Base-by-base conservation (phyloP, 2,329 filamentous ascomycete species). In the Tolypocladium ophioglossoides region DNA sequence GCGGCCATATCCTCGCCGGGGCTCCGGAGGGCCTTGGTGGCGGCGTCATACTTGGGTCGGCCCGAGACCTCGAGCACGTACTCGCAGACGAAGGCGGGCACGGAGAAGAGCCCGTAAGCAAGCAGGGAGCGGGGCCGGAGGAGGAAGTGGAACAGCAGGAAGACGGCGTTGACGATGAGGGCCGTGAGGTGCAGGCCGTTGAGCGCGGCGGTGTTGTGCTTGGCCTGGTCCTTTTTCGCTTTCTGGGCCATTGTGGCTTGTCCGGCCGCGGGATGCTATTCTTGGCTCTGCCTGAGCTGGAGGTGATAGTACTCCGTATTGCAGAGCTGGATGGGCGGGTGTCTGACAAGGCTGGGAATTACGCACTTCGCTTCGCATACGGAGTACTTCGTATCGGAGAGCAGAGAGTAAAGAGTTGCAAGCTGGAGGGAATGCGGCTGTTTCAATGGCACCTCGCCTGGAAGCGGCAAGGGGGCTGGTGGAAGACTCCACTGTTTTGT, bases 1-100 rank as follows among this genome's bases (percentile, higher is more conserved):
- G 90, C 89, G 52, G 87, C 84, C 52, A 99, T 81, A 69, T 99
- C 94, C 68, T 97, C 91, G 46, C 94, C 92, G 0, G 89, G 77
- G 35, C 79, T 83, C 67, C 82, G 84, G 57, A 97, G 76, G n/a
- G 85, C 78, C 16, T 77, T 79, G 50, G 82, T 84, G 30, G 74
- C 72, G 24, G 83, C 68, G 60, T 84, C 82, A 67, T 85, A 88
- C 57, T 77, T 84, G 27, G 94, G 94, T 11, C 92, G 87, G 14
- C 89, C 90, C 9, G 91, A 83, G 49, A 80, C 80, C 71, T 99
- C 94, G 58, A 99, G 85, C 63, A 90, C 85, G 66, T 89, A 87
- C 69, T 97, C 84, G 72, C 94, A 90, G 62, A 86, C 66, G 52
- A 95, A 78, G 52, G 86, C 84, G 0, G 94, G 94, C 0, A 80